Conservation (phyloP, 2,329 filamentous ascomycete genomes). For the Xylariaceae sp. region DNA sequence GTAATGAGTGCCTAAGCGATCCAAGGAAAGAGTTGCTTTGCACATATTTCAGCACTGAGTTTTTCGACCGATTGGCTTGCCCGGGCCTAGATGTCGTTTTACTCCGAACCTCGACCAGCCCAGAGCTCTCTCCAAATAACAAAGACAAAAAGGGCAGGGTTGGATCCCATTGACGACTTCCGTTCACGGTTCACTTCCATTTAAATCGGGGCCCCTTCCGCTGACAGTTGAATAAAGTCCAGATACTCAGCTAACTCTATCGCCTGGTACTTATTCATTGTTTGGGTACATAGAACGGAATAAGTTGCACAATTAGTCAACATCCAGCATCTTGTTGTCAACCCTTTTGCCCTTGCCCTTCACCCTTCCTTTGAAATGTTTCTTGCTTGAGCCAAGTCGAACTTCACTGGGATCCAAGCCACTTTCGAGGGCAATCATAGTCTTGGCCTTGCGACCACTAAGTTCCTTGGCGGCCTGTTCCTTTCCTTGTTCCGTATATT, state of each 20-base stretch:
- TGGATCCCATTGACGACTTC: no score
- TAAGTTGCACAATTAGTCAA: constrained; percentile 29
- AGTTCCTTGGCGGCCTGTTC: constrained; percentile 58
- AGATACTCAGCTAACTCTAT: not conserved
- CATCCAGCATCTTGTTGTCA: constrained; percentile 34
- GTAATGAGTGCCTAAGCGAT: no score
- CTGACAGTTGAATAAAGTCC: not conserved
- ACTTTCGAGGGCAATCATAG: constrained; percentile 77
- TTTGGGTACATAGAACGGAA: not conserved
- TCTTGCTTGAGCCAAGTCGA: constrained; percentile 66
- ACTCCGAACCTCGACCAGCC: no score
- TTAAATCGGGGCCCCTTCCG: not conserved
- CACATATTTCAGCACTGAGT: no score
- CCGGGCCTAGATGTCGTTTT: no score
- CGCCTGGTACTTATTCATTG: not conserved
- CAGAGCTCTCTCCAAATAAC: no score
- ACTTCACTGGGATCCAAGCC: constrained; percentile 80
- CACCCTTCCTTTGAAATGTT: constrained; percentile 84
- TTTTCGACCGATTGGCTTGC: no score
- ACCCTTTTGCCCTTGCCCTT: constrained; percentile 56
- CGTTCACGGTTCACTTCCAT: not conserved
- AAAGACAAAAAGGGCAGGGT: no score
- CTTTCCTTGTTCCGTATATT: constrained; percentile 77
- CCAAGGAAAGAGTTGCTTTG: no score
- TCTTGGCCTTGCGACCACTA: constrained; percentile 75